phyloP scores from a whole-genome alignment of 2,329 filamentous ascomycete genomes.

The Grosmannia huntii region DNA sequence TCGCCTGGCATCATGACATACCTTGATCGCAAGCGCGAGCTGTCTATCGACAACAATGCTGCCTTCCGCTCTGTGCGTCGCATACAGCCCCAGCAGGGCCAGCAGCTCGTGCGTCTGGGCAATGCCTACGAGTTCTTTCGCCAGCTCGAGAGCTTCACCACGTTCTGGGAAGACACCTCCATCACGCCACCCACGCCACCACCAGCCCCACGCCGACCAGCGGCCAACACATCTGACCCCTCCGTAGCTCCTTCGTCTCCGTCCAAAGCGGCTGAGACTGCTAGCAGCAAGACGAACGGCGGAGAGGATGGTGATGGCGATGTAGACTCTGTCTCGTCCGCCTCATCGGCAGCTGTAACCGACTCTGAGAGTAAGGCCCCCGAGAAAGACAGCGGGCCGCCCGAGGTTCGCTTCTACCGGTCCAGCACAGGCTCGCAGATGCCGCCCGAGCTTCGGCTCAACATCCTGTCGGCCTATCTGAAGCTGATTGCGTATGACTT shows the following conservation, averaged over 20 bases:
- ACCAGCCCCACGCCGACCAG: constrained; percentile 22
- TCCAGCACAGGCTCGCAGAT: constrained; percentile 40
- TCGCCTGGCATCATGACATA: constrained; percentile 47
- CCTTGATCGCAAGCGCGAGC: constrained; percentile 43
- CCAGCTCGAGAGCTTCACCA: constrained; percentile 44
- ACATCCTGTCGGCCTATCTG: constrained; percentile 44
- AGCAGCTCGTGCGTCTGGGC: constrained; percentile 40
- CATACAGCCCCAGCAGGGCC: constrained; percentile 38
- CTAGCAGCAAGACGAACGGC: background rate
- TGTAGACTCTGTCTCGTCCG: constrained; percentile 6
- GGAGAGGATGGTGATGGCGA: constrained; percentile 7
- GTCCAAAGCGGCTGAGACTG: background rate
- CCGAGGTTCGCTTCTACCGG: constrained; percentile 24
- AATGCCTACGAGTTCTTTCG: constrained; percentile 56
- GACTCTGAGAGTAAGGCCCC: constrained; percentile 9
- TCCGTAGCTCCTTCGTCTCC: background rate
- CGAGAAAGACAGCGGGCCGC: constrained; percentile 3
- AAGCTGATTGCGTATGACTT: constrained; percentile 56
- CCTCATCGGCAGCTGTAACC: constrained; percentile 7
- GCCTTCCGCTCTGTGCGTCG: constrained; percentile 50
- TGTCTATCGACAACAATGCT: constrained; percentile 41
- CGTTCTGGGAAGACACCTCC: constrained; percentile 50
- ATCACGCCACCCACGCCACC: constrained; percentile 16
- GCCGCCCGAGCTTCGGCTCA: constrained; percentile 44
- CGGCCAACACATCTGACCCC: constrained; percentile 20